Evolutionary conservation across 2,329 filamentous ascomycete genomes (phyloP), one percentile per base, ranked within the genome.

Genomic region (Bipolaris cookei): DNA sequence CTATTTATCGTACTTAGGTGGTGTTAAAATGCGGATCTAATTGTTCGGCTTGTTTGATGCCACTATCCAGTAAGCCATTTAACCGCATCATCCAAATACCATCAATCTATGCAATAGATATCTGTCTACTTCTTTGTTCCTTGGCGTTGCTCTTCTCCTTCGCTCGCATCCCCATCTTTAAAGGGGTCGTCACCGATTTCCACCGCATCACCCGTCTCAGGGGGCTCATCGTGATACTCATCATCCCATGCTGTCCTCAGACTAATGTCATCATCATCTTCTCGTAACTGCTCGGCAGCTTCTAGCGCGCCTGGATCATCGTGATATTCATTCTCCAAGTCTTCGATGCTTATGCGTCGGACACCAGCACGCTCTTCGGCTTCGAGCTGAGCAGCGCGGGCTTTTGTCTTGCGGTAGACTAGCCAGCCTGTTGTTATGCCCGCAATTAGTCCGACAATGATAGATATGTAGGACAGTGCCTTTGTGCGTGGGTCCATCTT

Each of bases 401-500:
- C 71, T 61, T 79, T 79, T 10, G 81, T 83, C 59, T 81, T 83
- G 67, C 84, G 84, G 79, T 97, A 99, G 73, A 99, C 96, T 77
- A 96, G 82, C 77, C 87, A 90, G 14, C 92, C 94, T 2, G 95
- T 92, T 23, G 81, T 83, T 20, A 89, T 79, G 43, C 95, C 95
- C 11, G 96, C 80, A 20, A 86, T 70, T 47, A 86, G 84, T 25
- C 91, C 90, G 56, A 93, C 76, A 13, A 86, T 72, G 76, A 98
- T 97, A 78, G 88, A 89, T 21, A 88, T 76, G 74, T 96, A 97
- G 77, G 95, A 96, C 68, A 98, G 81, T 25, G 87, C 83, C 75
- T 93, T 95, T 62, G 91, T 90, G 61, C 84, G 83, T 3, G 84
- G 78, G 58, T 90, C 88, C 94, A 98, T 97, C 65, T 89, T 85